Evolutionary conservation across 1,139 yeast species (phyloP).

Genomic region (Suhomyces chickasaworum): DNA sequence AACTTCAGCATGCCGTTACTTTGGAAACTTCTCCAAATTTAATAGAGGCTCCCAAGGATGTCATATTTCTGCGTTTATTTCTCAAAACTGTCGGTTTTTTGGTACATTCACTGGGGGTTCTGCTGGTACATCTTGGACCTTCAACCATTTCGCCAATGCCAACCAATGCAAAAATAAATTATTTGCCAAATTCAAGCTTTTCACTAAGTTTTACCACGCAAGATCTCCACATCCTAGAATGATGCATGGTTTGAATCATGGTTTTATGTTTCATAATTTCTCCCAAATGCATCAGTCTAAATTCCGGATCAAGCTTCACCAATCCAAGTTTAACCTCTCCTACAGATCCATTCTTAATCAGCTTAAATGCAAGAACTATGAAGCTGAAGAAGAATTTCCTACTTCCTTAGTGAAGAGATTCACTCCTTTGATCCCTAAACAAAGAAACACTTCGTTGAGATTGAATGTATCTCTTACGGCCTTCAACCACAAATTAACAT

Average conservation of each 20-base stretch:
- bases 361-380: slow-evolving; percentile 14
- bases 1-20: not conserved
- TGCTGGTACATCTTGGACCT: slow-evolving; percentile 12
- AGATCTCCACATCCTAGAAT: slow-evolving; percentile 12
- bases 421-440: slow-evolving; percentile 9
- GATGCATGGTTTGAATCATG: slow-evolving; percentile 17
- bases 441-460: slow-evolving; percentile 11
- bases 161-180: slow-evolving; percentile 14
- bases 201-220: slow-evolving; percentile 19
- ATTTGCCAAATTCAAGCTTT: slow-evolving; percentile 16
- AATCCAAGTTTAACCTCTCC: slow-evolving; percentile 23
- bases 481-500: slow-evolving; percentile 39
- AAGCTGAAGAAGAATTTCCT: not conserved
- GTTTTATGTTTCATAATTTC: slow-evolving; percentile 29
- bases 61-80: not conserved
- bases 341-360: slow-evolving; percentile 23
- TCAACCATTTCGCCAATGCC: slow-evolving; percentile 15
- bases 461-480: slow-evolving; percentile 35
- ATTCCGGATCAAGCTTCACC: slow-evolving; percentile 24
- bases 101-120: slow-evolving; percentile 12
- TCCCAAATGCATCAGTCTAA: slow-evolving; percentile 27
- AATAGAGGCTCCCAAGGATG: not conserved
- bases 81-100: slow-evolving; percentile 11
- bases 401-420: not conserved
- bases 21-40: not conserved